These are phyloP conservation scores for Tylopilus cervinicoccineus DNA, from an alignment of 768 basidiomycete species.

Conservation along the genomic window DNA sequence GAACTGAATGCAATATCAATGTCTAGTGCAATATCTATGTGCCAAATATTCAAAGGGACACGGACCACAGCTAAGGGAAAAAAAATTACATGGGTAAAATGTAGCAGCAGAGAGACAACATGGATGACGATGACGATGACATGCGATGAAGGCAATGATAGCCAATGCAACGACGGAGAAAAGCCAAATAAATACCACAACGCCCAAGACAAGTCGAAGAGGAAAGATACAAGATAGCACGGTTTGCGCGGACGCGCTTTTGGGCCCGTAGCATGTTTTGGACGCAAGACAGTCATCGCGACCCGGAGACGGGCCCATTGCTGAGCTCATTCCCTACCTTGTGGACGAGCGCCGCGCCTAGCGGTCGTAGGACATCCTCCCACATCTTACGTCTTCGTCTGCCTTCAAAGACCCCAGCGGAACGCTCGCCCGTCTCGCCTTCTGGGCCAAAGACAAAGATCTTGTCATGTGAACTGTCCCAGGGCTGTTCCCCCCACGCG, in stretches of 20 bases:
- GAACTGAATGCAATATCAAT: neutral
- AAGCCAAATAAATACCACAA: conserved; percentile 5
- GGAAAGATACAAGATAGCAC: neutral
- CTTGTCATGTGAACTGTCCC: conserved; percentile 53
- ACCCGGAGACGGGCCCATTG: conserved; percentile 50
- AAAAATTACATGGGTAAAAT: neutral
- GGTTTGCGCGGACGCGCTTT: conserved; percentile 9
- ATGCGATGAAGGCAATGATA: neutral
- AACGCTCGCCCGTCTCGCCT: conserved; percentile 75
- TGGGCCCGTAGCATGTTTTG: neutral
- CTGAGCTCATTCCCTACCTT: conserved; percentile 73
- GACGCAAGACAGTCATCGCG: conserved; percentile 15
- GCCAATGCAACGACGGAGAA: conserved; percentile 1
- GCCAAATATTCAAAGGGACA: neutral
- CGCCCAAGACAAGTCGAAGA: neutral
- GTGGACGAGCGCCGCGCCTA: conserved; percentile 63
- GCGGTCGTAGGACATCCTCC: conserved; percentile 62
- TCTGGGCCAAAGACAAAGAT: conserved; percentile 81
- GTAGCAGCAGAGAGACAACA: neutral
- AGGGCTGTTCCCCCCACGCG: conserved; percentile 69
- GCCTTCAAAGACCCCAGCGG: conserved; percentile 59
- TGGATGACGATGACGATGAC: neutral
- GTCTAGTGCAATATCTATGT: neutral
- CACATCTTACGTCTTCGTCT: conserved; percentile 56
- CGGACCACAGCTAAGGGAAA: neutral